Percentiles rank a stretch among this genome's conserved stretches.
Evolutionary conservation across 306 rosid species (phyloP).

Genomic region (Herpetospermum pedunculosum): DNA sequence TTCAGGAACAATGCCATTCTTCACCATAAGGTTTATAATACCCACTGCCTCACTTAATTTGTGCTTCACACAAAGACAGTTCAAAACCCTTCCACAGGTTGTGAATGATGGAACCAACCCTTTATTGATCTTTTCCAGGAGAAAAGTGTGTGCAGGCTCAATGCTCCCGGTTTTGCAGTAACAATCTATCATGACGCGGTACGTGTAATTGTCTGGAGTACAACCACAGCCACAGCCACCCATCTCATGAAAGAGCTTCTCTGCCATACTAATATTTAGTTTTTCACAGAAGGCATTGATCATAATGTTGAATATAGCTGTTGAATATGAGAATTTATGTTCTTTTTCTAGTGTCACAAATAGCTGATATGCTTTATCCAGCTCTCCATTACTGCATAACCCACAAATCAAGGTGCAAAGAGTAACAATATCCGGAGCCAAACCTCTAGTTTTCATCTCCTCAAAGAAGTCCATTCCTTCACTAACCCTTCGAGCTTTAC

Average conservation of each 20-base stretch:
- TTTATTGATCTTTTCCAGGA: conserved; percentile 47
- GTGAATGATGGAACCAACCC: conserved; percentile 51
- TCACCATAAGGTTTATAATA: conserved; percentile 65
- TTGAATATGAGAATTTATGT: conserved; percentile 37
- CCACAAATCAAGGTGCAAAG: conserved; percentile 63
- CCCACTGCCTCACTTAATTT: conserved; percentile 59
- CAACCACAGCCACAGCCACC: conserved; percentile 24
- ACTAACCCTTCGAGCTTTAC: conserved; percentile 53
- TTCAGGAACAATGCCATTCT: conserved; percentile 62
- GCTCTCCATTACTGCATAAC: conserved; percentile 47
- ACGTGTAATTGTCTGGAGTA: conserved; percentile 60
- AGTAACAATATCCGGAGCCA: conserved; percentile 58
- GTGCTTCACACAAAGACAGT: conserved; percentile 59
- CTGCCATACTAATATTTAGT: conserved; percentile 42
- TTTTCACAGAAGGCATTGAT: conserved; percentile 54
- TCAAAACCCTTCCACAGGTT: conserved; percentile 69
- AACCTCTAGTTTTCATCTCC: conserved; percentile 47
- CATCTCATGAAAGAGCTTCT: conserved; percentile 55
- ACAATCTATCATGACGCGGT: conserved; percentile 68
- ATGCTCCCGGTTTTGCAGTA: conserved; percentile 64
- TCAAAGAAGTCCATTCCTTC: conserved; percentile 49
- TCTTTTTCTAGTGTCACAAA: conserved; percentile 39
- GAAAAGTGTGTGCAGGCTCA: conserved; percentile 42
- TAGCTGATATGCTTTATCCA: conserved; percentile 57
- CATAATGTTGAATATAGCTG: conserved; percentile 64